These are phyloP conservation scores for Xanthoconium purpureum DNA, from an alignment of 768 basidiomycete species.

Conservation along the genomic window DNA sequence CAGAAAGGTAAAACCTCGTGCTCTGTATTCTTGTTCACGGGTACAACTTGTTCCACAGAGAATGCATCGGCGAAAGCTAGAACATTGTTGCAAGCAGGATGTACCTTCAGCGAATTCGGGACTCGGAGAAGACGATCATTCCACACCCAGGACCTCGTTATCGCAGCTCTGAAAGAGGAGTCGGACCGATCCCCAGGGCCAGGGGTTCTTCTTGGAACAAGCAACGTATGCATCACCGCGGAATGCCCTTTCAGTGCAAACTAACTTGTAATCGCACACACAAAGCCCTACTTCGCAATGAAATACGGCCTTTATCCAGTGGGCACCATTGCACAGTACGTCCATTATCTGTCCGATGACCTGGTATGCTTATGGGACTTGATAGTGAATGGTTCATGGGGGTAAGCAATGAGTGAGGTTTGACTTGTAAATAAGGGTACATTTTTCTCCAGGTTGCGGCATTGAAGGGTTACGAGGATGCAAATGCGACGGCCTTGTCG, in stretches of 20 bases:
- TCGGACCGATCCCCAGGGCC: slow-evolving; percentile 42
- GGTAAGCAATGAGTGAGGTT: slow-evolving; percentile 37
- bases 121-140: slow-evolving; percentile 78
- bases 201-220: slow-evolving; percentile 68
- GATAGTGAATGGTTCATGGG: slow-evolving; percentile 90
- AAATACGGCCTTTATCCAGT: slow-evolving; percentile 63
- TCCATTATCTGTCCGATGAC: slow-evolving; percentile 13
- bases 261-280: not conserved
- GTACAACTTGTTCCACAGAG: slow-evolving; percentile 41
- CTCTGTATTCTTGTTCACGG: not conserved
- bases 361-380: slow-evolving; percentile 3
- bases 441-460: slow-evolving; percentile 64
- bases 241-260: not conserved
- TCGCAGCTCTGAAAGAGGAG: slow-evolving; percentile 67
- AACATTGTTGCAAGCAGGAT: slow-evolving; percentile 58
- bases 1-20: slow-evolving; percentile 58
- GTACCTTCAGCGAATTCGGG: slow-evolving; percentile 82
- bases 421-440: too few relatives aligned
- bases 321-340: slow-evolving; percentile 87
- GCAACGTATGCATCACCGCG: slow-evolving; percentile 60
- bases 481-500: slow-evolving; percentile 70
- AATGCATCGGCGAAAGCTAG: slow-evolving; percentile 70
- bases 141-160: slow-evolving; percentile 71
- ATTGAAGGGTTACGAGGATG: slow-evolving; percentile 73
- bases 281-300: slow-evolving; percentile 79